Base-by-base conservation (phyloP, 2,329 filamentous ascomycete genomes). In the Colletotrichum sp. region DNA sequence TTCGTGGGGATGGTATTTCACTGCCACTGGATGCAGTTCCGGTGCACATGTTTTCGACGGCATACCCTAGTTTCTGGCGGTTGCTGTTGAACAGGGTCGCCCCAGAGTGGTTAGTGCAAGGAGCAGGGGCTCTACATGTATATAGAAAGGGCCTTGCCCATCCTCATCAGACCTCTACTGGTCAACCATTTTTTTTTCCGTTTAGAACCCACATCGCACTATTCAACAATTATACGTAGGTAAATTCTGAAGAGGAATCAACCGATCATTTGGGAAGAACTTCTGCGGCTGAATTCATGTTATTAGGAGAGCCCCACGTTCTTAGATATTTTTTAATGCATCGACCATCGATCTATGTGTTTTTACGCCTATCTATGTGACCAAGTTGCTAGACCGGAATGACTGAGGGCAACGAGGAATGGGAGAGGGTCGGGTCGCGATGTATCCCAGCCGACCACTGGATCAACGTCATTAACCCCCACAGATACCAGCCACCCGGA, bases 1-100 rank as follows among this genome's bases (percentile, higher is more conserved):
- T n/a, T 70, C 52, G 2, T 76, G 74, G 74, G 70, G 60, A 3
- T 61, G 43, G 65, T 68, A 73, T 5, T 69, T 76, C 8, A 76
- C 70, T 18, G 28, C 30, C 30, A 25, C 43, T 2, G 74, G 74
- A 3, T 65, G 58, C 18, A 69, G 64, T 22, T 65, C 70, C 6
- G 74, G 73, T 18, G 67, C 64, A 18, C 39, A 27, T 22, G n/a
- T 67, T 12, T 65, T 72, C 12, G 70, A 68, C 18, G 62, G 36
- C 22, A 65, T 65, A 65, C 36, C 22, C 22, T 68, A 67, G 30
- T 32, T 56, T n/a, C 18, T 61, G 39, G 18, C 39, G 39, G 3
- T 43, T 43, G 18, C 39, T n/a, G 0, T 43, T 43, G 39, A 43
- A 43, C 39, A 43, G 39, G 18, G 39, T 43, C 39, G 39, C 39